A percentile compares a stretch with the other conserved stretches of the same genome.
Conservation (phyloP, 805 yeast genomes). For the Ogataea trehaloabstinens region DNA sequence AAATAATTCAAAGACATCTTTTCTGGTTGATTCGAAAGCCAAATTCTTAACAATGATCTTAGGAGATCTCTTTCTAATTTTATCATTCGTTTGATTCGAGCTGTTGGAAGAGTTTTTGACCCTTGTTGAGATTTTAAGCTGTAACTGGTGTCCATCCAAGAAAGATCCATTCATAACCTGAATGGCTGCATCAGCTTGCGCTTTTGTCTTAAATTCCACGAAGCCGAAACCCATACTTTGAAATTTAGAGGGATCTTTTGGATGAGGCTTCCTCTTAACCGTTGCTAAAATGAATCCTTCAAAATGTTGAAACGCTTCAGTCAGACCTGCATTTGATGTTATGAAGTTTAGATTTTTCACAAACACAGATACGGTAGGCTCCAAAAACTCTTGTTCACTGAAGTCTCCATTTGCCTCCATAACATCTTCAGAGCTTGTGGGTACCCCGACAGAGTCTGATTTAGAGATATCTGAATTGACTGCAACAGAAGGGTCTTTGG, state of each 20-base stretch:
- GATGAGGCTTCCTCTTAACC: conserved; percentile 85
- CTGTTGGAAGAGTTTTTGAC: conserved; percentile 41
- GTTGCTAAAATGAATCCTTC: conserved; percentile 81
- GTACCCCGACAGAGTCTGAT: conserved; percentile 32
- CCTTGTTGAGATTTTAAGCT: conserved; percentile 85
- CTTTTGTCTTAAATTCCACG: conserved; percentile 80
- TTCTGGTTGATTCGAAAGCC: conserved; percentile 93
- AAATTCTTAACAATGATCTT: conserved; percentile 93
- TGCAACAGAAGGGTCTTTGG: conserved; percentile 44
- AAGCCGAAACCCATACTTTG: conserved; percentile 98
- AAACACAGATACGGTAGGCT: conserved; percentile 84
- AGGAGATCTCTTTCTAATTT: conserved; percentile 47
- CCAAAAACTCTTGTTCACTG: conserved; percentile 42
- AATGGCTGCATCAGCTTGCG: conserved; percentile 77
- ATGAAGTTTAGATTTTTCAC: conserved; percentile 89
- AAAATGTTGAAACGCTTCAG: conserved; percentile 61
- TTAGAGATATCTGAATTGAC: conserved; percentile 17
- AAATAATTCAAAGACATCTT: conserved; percentile 88
- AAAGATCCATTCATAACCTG: conserved; percentile 68
- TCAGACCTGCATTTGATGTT: conserved; percentile 60
- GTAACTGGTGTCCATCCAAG: conserved; percentile 86
- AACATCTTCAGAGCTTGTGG: conserved; percentile 30
- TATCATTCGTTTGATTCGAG: conserved; percentile 26
- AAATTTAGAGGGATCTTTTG: conserved; percentile 62
- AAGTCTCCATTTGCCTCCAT: conserved; percentile 17